These are phyloP conservation scores for Epichloe sibirici DNA, from an alignment of 2,329 filamentous ascomycete genomes.

Conservation along the genomic window DNA sequence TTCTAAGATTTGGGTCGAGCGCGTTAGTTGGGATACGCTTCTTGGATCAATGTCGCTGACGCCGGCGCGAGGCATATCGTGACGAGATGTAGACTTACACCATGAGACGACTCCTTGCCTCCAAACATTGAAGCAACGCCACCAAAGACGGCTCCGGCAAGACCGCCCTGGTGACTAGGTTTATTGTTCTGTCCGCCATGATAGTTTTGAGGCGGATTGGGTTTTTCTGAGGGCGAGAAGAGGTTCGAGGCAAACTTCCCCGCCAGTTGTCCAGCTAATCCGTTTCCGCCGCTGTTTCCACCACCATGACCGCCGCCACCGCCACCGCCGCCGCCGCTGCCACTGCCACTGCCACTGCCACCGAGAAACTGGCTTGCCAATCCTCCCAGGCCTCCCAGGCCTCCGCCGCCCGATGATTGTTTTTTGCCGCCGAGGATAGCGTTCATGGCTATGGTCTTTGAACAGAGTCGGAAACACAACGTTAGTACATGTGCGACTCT, in stretches of 20 bases:
- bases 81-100: slow-evolving; percentile 4
- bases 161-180: slow-evolving; percentile 29
- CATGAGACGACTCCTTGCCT: slow-evolving; percentile 25
- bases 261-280: slow-evolving; percentile 40
- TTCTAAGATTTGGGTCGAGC: slow-evolving; percentile 19
- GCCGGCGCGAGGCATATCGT: not conserved
- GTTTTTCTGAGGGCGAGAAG: slow-evolving; percentile 37
- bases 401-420: slow-evolving; percentile 16
- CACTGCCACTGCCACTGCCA: not conserved
- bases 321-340: slow-evolving; percentile 26
- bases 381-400: slow-evolving; percentile 6
- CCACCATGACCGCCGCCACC: slow-evolving; percentile 17
- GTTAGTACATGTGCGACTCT: not conserved
- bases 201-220: slow-evolving; percentile 32
- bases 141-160: slow-evolving; percentile 42
- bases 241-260: slow-evolving; percentile 44
- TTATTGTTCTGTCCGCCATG: slow-evolving; percentile 33
- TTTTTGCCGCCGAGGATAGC: slow-evolving; percentile 39
- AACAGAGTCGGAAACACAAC: not conserved
- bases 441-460: slow-evolving; percentile 48
- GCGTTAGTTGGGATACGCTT: slow-evolving; percentile 6
- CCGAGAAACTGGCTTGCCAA: slow-evolving; percentile 6
- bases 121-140: slow-evolving; percentile 43
- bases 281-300: slow-evolving; percentile 25
- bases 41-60: not conserved